Percentiles rank a stretch among this genome's conserved stretches.
These are phyloP conservation scores for Kondoa malvinella DNA, from an alignment of 768 basidiomycete species.

Conservation along the genomic window DNA sequence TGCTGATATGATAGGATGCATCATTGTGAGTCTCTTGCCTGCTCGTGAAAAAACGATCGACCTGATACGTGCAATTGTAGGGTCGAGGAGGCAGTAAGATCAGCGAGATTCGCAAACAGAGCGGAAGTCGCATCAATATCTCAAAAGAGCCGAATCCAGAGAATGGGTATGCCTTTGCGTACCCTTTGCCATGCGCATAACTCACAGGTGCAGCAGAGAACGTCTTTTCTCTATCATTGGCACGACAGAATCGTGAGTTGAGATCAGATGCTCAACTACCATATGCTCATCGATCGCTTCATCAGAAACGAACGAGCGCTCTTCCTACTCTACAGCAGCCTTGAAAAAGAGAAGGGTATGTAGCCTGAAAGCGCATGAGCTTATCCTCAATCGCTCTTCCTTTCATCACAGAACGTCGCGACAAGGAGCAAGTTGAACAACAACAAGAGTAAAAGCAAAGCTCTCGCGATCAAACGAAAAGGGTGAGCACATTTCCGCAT, in stretches of 20 bases:
- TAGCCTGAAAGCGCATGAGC: too few relatives aligned
- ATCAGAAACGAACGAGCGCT: conserved; percentile 85
- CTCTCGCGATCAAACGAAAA: not conserved
- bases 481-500: too few relatives aligned
- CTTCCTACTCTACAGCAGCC: conserved; percentile 88
- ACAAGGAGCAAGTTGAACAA: not conserved
- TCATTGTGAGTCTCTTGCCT: conserved; percentile 28
- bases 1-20: conserved; percentile 81
- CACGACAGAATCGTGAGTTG: conserved; percentile 12
- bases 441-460: not conserved
- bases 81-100: conserved; percentile 96
- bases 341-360: conserved; percentile 40
- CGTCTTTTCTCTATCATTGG: conserved; percentile 97
- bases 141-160: conserved; percentile 99
- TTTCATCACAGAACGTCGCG: not conserved
- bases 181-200: not conserved
- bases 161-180: conserved; percentile 42
- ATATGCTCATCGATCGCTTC: not conserved
- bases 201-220: conserved; percentile 36
- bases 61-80: conserved; percentile 42
- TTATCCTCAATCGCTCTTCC: too few relatives aligned
- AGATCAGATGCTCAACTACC: not conserved
- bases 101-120: conserved; percentile 93
- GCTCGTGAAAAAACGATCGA: not conserved
- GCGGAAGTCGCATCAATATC: conserved; percentile 94